These are phyloP conservation scores for Trichoderma sp. DNA, from an alignment of 2,329 filamentous ascomycete species.

Conservation along the genomic window DNA sequence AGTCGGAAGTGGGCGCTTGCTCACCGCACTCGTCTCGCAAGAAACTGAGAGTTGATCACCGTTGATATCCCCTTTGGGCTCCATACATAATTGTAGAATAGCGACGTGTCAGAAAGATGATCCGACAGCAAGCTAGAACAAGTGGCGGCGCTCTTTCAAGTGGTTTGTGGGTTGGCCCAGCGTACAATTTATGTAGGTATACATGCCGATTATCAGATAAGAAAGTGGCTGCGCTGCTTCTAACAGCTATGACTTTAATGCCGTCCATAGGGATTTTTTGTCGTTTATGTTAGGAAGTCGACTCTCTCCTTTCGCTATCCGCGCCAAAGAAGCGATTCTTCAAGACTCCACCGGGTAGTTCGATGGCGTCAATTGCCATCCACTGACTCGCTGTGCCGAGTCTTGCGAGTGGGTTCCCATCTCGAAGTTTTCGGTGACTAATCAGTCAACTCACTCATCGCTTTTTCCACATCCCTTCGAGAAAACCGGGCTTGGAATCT, in stretches of 20 bases:
- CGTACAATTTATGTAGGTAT: not conserved
- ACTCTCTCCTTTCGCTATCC: not conserved
- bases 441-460: constrained; percentile 8
- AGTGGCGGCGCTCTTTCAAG: not conserved
- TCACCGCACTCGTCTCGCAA: not conserved
- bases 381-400: constrained; percentile 6
- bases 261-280: not conserved
- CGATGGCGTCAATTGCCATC: constrained; percentile 24
- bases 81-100: not conserved
- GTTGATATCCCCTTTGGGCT: not conserved
- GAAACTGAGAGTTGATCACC: not conserved
- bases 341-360: constrained; percentile 2
- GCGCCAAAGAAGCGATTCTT: not conserved
- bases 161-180: not conserved
- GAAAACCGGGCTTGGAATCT: constrained; percentile 6
- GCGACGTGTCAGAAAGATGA: not conserved
- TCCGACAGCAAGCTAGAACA: not conserved
- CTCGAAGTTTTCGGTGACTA: constrained; percentile 25
- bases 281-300: not conserved
- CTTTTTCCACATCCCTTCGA: constrained; percentile 10
- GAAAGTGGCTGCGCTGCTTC: not conserved
- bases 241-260: not conserved
- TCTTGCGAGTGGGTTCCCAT: constrained; percentile 14
- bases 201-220: not conserved
- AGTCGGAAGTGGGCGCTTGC: not conserved